Evolutionary conservation across 2,329 filamentous ascomycete species (phyloP).

Genomic region (Bretziella fagacearum): DNA sequence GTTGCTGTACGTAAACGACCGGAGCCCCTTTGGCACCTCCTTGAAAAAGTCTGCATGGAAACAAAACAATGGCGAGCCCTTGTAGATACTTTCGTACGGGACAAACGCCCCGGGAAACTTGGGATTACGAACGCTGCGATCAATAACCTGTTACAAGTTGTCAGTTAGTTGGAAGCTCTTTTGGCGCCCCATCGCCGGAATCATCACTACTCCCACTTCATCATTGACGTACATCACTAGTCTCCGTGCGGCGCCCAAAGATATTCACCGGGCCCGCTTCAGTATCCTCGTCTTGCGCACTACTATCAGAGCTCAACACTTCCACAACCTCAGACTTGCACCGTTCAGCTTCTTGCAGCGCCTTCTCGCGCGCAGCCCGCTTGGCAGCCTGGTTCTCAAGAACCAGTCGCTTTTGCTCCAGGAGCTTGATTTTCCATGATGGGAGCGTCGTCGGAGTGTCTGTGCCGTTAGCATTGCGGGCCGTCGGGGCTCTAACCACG

Average conservation of each 20-base stretch:
- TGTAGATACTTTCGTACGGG: slow-evolving; percentile 71
- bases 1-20: slow-evolving; percentile 86
- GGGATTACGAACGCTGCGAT: slow-evolving; percentile 5
- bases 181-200: neutral
- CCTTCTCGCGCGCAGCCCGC: neutral
- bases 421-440: too few species aligned
- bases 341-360: neutral
- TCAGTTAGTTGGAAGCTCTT: neutral
- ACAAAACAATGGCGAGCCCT: slow-evolving; percentile 70
- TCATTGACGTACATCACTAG: neutral
- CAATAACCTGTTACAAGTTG: neutral
- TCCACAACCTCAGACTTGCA: neutral
- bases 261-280: neutral
- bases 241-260: neutral
- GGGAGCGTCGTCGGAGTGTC: neutral
- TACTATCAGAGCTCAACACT: neutral
- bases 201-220: neutral
- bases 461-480: neutral
- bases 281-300: neutral
- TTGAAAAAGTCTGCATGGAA: slow-evolving; percentile 66
- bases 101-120: slow-evolving; percentile 18
- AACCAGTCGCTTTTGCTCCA: neutral
- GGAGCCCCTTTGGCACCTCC: slow-evolving; percentile 56
- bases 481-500: neutral
- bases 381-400: neutral